These are phyloP conservation scores for Fraxinus nigra DNA, from an alignment of 305 asterid genomes.

Conservation along the genomic window DNA sequence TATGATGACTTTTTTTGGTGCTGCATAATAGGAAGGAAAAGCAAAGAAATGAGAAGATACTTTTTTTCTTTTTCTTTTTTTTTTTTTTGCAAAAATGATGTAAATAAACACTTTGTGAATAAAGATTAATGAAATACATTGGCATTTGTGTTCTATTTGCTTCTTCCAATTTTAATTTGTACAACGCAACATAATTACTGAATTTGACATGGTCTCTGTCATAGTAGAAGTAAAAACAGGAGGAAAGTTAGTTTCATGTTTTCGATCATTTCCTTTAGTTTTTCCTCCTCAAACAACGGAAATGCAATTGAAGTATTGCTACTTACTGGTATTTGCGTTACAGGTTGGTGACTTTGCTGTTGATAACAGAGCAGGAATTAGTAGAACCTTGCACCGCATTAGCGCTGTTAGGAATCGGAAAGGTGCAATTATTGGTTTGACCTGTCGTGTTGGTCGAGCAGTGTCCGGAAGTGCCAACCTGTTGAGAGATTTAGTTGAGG, in stretches of 20 bases:
- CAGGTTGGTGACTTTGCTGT: constrained; percentile 90
- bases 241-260: not conserved
- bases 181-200: not conserved
- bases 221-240: constrained; percentile 2
- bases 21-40: not conserved
- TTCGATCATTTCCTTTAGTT: not conserved
- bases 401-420: constrained; percentile 85
- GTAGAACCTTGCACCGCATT: constrained; percentile 88
- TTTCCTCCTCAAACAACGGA: not conserved
- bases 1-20: not conserved
- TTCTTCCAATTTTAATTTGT: not conserved
- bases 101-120: not conserved
- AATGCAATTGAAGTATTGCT: not conserved
- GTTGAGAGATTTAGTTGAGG: constrained; percentile 74
- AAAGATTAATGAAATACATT: not conserved
- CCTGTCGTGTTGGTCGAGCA: constrained; percentile 93
- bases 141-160: not conserved
- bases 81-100: not conserved
- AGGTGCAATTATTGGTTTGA: constrained; percentile 74
- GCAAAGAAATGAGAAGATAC: not conserved
- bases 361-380: constrained; percentile 92
- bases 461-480: constrained; percentile 81
- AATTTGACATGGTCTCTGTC: not conserved
- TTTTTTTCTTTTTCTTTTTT: not conserved
- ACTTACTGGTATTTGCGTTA: constrained; percentile 19